Evolutionary conservation across 345 rosid species (phyloP), one percentile per base, ranked within the genome.

Genomic region (Eutrema japonicum): DNA sequence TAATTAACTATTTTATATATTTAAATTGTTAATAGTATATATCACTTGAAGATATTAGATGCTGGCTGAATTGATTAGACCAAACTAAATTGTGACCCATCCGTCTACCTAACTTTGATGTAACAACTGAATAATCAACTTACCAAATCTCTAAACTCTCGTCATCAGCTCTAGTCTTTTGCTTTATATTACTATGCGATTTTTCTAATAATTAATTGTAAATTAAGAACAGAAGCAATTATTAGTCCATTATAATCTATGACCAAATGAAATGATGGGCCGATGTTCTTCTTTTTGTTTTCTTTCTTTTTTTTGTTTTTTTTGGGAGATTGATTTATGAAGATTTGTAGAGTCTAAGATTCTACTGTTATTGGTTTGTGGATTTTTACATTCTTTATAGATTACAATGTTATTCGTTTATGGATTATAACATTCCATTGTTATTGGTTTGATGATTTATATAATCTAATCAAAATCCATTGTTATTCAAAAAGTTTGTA

Each of bases 61-160:
- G 57, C 35, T 61, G 42, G 30, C 22, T 29, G 35, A 53, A 72
- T 46, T 72, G 63, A 52, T 63, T 46, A 64, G 65, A 35, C 50
- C 59, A 27, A 73, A 45, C 57, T 65, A 46, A 56, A 38, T 2
- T 56, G 50, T 48, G 59, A 66, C 43, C 11, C 14, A 37, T 8
- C 51, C 11, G 11, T 36, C 50, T 47, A 65, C 38, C 71, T 65
- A 73, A 56, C 48, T 37, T 73, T 66, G 72, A 73, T 73, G 71
- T 73, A 65, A 65, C 66, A 38, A 16, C 29, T 65, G 10, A 55
- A 47, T 29, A 46, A 47, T 73, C 51, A 54, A 37, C 60, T 57
- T 48, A 63, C 64, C 45, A 40, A 66, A 66, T 60, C 36, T 56
- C n/a, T 36, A 29, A 65, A 65, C n/a, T 45, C 55, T 45, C 14